Evolutionary conservation across 2,329 filamentous ascomycete species (phyloP).

Genomic region (Beauveria medogensis): DNA sequence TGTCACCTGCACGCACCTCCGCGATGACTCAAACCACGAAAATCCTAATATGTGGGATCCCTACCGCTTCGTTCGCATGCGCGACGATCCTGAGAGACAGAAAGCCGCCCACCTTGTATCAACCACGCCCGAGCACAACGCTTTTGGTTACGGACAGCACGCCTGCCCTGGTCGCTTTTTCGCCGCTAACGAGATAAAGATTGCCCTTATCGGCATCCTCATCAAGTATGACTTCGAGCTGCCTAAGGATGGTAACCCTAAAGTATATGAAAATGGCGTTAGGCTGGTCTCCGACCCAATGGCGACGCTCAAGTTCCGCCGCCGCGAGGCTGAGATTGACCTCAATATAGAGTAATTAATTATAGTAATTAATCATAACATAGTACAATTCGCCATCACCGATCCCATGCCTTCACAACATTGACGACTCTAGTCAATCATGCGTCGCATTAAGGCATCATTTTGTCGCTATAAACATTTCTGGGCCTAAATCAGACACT

Average conservation of each 20-base stretch:
- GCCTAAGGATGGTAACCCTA: background rate
- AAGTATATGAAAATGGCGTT: slow-evolving; percentile 3
- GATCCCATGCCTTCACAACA: too few relatives aligned
- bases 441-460: too few relatives aligned
- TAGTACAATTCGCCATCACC: too few relatives aligned
- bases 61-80: slow-evolving; percentile 34
- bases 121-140: slow-evolving; percentile 37
- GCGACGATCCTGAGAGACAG: slow-evolving; percentile 26
- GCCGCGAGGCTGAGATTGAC: slow-evolving; percentile 11
- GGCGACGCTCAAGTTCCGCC: background rate
- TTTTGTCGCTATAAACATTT: too few relatives aligned
- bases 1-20: slow-evolving; percentile 3
- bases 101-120: slow-evolving; percentile 35
- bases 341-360: background rate
- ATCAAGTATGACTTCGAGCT: slow-evolving; percentile 42
- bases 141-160: slow-evolving; percentile 48
- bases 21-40: slow-evolving; percentile 21
- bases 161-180: slow-evolving; percentile 47
- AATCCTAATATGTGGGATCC: slow-evolving; percentile 34
- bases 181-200: slow-evolving; percentile 44
- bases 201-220: slow-evolving; percentile 39
- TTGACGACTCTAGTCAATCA: too few relatives aligned
- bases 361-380: too few relatives aligned
- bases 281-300: slow-evolving; percentile 8
- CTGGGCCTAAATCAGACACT: too few relatives aligned